Evolutionary conservation across 2,329 filamentous ascomycete species (phyloP).

Genomic region (Karstenula rhodostoma): DNA sequence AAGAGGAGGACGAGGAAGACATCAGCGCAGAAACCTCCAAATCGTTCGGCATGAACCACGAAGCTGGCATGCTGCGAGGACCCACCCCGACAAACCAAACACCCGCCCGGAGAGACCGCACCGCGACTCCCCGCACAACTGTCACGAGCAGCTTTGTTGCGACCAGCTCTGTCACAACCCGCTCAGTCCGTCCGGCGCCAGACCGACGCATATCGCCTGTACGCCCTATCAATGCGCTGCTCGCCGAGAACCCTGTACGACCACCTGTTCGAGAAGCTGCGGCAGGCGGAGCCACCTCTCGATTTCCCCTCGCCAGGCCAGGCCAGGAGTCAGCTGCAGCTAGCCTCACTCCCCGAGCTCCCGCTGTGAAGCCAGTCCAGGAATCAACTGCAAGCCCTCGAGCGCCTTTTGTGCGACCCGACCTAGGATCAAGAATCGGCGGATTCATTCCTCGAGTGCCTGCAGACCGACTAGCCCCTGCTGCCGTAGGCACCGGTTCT

Average conservation of each 20-base stretch:
- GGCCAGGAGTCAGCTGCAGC: background rate
- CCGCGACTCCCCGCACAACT: background rate
- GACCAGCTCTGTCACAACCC: background rate
- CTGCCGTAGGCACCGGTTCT: background rate
- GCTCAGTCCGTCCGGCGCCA: background rate
- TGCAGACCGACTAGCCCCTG: background rate
- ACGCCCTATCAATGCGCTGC: background rate
- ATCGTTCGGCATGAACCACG: slow-evolving; percentile 44
- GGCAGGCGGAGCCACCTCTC: background rate
- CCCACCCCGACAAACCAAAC: slow-evolving; percentile 4
- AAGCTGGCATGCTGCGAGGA: slow-evolving; percentile 41
- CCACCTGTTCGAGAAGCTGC: background rate
- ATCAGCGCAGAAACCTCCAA: slow-evolving; percentile 40
- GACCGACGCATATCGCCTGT: background rate
- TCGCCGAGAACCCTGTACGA: background rate
- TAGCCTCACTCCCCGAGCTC: background rate
- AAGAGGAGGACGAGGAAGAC: slow-evolving; percentile 9
- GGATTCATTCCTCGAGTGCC: background rate
- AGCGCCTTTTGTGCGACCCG: background rate
- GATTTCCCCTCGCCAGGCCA: background rate
- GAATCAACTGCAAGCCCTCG: background rate
- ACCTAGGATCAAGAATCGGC: background rate
- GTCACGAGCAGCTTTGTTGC: background rate
- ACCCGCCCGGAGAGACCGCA: background rate
- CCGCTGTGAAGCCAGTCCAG: background rate